Evolutionary conservation across 768 basidiomycete species (phyloP), one percentile per base, ranked within the genome.

Genomic region (Omphalotus guepiniiformis): DNA sequence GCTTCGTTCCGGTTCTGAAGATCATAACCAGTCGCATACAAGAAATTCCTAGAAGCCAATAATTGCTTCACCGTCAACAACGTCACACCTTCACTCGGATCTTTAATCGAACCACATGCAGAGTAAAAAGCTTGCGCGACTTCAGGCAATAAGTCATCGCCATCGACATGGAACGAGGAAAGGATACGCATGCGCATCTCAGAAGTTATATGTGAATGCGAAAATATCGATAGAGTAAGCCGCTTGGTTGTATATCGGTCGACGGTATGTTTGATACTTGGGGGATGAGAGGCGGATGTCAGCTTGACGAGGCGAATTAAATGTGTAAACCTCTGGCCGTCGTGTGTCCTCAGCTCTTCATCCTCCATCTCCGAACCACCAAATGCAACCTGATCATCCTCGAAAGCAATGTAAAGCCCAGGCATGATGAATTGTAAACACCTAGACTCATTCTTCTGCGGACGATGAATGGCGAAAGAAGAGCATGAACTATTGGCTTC

Each of bases 351-450:
- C 44, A 47, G 46, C 27, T 47, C 46, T 29, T 47, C 46, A 19
- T 47, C 46, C 16, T 23, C 8, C 15, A 18, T 4, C 9, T 8
- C 12, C 4, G 49, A 38, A 26, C 41, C 30, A 27, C 52, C 50
- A 23, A 47, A 55, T 34, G 42, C 38, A 49, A 50, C 34, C 16
- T 28, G 50, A 47, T 58, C 57, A 47, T 55, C 54, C 43, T 58
- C 57, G 38, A 58, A 58, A 39, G 57, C 57, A 38, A 58, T 47
- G 54, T 39, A 55, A 21, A 58, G 50, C 5, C 54, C 57, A 29
- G 50, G 54, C 22, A 52, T 39, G 40, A 58, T 46, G 49, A 51
- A 49, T 36, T 58, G 57, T 26, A 53, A 46, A 38, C 57, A 58
- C 27, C 57, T 49, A 13, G 52, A 55, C 39, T 58, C 57, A 42